Evolutionary conservation across 345 rosid genomes (phyloP).

Genomic region (Salix udensis): DNA sequence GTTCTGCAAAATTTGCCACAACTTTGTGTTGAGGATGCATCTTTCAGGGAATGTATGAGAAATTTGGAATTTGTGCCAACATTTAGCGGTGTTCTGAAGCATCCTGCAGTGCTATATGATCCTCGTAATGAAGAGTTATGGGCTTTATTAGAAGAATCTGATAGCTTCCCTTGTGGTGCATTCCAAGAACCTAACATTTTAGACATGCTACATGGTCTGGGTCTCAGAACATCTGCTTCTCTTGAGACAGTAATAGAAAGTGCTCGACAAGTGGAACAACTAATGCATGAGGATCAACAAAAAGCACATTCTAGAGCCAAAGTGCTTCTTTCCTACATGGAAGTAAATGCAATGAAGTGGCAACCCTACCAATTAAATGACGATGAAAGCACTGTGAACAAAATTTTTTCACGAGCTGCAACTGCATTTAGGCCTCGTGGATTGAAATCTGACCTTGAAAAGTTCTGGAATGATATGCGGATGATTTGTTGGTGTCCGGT

Average conservation of each 20-base stretch:
- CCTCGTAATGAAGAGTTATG: constrained; percentile 82
- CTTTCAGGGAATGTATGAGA: constrained; percentile 61
- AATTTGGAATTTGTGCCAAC: constrained; percentile 86
- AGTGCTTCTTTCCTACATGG: constrained; percentile 81
- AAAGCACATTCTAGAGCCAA: constrained; percentile 74
- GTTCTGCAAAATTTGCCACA: constrained; percentile 76
- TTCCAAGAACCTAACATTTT: constrained; percentile 60
- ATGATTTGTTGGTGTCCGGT: constrained; percentile 98
- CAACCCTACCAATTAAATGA: constrained; percentile 58
- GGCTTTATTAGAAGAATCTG: constrained; percentile 77
- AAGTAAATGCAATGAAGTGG: constrained; percentile 90
- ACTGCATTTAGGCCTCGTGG: constrained; percentile 77
- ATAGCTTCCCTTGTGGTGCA: constrained; percentile 64
- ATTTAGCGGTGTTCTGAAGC: constrained; percentile 47
- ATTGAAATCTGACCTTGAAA: constrained; percentile 69
- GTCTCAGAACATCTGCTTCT: constrained; percentile 74
- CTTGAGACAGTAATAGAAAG: constrained; percentile 75
- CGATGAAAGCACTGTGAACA: constrained; percentile 61
- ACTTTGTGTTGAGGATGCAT: constrained; percentile 67
- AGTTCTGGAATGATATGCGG: constrained; percentile 82
- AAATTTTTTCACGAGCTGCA: constrained; percentile 77
- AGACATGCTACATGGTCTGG: constrained; percentile 87
- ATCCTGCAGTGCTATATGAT: constrained; percentile 71
- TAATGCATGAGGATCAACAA: constrained; percentile 62
- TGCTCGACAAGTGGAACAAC: constrained; percentile 69